Conservation (phyloP, 352 stramenopile genomes). For the Aphanomyces euteiches region DNA sequence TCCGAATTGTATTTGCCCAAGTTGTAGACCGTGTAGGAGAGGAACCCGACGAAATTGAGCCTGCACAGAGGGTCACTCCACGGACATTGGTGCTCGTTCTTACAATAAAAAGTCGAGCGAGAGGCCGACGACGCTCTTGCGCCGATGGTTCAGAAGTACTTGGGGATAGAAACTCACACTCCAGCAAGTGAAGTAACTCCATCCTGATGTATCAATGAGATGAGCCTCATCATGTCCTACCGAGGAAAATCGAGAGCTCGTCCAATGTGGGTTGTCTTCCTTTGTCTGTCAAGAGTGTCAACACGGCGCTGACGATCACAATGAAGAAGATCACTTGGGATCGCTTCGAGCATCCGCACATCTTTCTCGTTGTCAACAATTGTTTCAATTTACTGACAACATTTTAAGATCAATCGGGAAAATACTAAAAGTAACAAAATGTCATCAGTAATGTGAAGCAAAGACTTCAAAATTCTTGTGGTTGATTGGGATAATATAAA, state of each 20-base stretch:
- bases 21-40: constrained; percentile 34
- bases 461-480: no score
- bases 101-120: constrained; percentile 31
- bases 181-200: constrained; percentile 31
- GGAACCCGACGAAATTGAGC: constrained; percentile 31
- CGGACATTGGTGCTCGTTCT: constrained; percentile 10
- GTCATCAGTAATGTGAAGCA: no score
- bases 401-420: no score
- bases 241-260: neutral
- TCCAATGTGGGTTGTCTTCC: neutral
- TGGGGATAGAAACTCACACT: constrained; percentile 34
- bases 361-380: neutral
- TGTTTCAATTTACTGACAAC: no score
- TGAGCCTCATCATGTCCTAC: neutral
- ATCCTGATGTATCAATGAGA: constrained; percentile 16
- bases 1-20: constrained; percentile 23
- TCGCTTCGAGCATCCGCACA: neutral
- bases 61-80: constrained; percentile 23
- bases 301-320: neutral
- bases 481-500: no score
- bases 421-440: no score
- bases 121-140: constrained; percentile 9
- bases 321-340: neutral
- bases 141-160: neutral
- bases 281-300: neutral